Base-by-base conservation (phyloP, 2,329 filamentous ascomycete species). In the Geosmithia putterillii region DNA sequence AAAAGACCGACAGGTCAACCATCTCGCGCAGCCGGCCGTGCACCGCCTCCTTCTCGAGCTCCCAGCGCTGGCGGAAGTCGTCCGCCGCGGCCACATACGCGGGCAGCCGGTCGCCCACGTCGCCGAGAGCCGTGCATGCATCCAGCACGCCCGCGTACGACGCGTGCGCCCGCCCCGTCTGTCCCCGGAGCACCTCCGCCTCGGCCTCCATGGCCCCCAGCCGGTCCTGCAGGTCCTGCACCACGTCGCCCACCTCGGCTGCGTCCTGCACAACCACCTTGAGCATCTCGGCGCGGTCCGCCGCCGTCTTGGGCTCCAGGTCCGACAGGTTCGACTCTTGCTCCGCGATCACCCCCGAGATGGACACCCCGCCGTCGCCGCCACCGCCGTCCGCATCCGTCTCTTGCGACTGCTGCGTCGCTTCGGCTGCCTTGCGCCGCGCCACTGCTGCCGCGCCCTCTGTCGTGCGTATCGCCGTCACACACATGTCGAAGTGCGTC, bases 401-500 rank as follows among this genome's bases (percentile, higher is more conserved):
- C n/a, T n/a, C n/a, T 45, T 62, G 72, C 48, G 55, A 74, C 15
- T 32, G 28, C 53, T 58, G 71, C 54, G 59, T 74, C 23, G 73
- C 73, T 50, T 85, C 81, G 38, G 81, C 81, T 0, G 79, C 82
- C 49, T 78, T 82, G 42, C 76, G 73, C 10, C 80, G 76, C 6
- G 81, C 83, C 39, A 81, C 68, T 5, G 79, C 82, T 12, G 79
- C 79, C 5, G 81, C 84, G 23, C 83, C 84, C 64, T 95, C 88
- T 3, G 89, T 95, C 42, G 90, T 87, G 46, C 88, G 85, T 38
- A 95, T 82, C 1, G 90, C 90, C 1, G 83, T 90, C 14, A 94
- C 86, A 59, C 90, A 95, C 50, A 94, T 77, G 59, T 96, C 90
- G 57, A 95, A 95, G 62, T 96, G 90, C 21, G 75, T 77, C 7